These are phyloP conservation scores for Penicillium sp. DNA, from an alignment of 2,329 filamentous ascomycete species.

Conservation along the genomic window DNA sequence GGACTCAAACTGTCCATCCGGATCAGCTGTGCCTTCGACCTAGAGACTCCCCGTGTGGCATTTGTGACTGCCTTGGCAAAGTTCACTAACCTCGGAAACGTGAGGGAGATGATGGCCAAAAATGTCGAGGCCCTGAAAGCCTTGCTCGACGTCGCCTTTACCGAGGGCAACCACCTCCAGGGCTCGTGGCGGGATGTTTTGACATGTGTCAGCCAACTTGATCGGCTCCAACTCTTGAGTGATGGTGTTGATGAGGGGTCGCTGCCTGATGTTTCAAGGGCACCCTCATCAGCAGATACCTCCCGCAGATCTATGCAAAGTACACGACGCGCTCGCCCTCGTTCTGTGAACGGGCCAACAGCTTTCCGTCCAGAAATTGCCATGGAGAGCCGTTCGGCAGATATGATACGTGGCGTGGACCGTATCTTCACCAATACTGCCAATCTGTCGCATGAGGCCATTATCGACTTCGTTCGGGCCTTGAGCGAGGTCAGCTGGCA, in stretches of 20 bases:
- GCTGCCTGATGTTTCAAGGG: conserved; percentile 87
- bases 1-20: conserved; percentile 92
- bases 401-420: conserved; percentile 89
- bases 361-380: conserved; percentile 76
- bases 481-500: conserved; percentile 98
- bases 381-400: conserved; percentile 85
- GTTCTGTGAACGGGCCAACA: conserved; percentile 50
- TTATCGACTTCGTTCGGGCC: conserved; percentile 90
- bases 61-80: conserved; percentile 92
- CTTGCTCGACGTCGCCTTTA: conserved; percentile 85
- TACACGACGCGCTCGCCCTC: conserved; percentile 50
- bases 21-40: conserved; percentile 88
- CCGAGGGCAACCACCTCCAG: conserved; percentile 84
- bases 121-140: conserved; percentile 93
- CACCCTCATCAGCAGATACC: conserved; percentile 59
- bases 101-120: conserved; percentile 92
- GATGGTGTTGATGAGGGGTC: conserved; percentile 90
- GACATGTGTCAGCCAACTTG: conserved; percentile 92
- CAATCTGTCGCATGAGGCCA: conserved; percentile 87
- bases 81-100: conserved; percentile 92
- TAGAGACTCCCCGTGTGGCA: conserved; percentile 89
- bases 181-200: conserved; percentile 94
- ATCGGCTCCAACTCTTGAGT: conserved; percentile 90
- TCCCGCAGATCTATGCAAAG: conserved; percentile 67
- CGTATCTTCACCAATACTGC: conserved; percentile 96